These are phyloP conservation scores for Entamoeba histolytica DNA, from an alignment of 208 protist genomes.

Conservation along the genomic window DNA sequence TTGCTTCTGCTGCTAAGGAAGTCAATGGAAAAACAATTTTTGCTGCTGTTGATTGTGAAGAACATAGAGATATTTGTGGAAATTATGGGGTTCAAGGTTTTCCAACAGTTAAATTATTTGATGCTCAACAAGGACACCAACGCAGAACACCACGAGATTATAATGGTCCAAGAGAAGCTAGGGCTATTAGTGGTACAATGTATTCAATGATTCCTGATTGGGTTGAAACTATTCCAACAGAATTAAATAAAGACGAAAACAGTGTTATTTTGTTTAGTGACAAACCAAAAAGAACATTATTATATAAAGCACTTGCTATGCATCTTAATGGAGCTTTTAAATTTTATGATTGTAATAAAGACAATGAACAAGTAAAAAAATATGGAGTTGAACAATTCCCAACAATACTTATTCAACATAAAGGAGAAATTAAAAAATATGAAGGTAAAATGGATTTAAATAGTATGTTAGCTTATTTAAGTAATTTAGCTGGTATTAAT, in stretches of 20 bases:
- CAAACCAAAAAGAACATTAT: not conserved
- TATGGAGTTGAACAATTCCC: not conserved
- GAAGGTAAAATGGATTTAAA: not conserved
- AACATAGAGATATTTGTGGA: not conserved
- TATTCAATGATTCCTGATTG: not conserved
- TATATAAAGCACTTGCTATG: not conserved
- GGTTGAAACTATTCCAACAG: not conserved
- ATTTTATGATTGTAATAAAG: not conserved
- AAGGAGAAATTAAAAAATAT: not conserved
- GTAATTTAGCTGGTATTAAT: not conserved
- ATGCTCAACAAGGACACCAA: not conserved
- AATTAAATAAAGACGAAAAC: not conserved
- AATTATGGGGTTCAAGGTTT: constrained; percentile 12
- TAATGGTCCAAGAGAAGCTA: not conserved
- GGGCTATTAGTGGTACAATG: not conserved
- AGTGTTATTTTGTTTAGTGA: not conserved
- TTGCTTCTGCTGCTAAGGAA: not conserved
- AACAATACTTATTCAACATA: not conserved
- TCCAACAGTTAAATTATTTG: constrained; percentile 6
- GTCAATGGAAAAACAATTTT: not conserved
- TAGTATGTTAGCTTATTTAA: not conserved
- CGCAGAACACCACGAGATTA: not conserved
- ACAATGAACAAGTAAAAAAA: not conserved
- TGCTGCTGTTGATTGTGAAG: constrained; percentile 15
- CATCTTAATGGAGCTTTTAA: not conserved